Evolutionary conservation across 441 rosid genomes (phyloP).

Genomic region (Populus trichocarpa): DNA sequence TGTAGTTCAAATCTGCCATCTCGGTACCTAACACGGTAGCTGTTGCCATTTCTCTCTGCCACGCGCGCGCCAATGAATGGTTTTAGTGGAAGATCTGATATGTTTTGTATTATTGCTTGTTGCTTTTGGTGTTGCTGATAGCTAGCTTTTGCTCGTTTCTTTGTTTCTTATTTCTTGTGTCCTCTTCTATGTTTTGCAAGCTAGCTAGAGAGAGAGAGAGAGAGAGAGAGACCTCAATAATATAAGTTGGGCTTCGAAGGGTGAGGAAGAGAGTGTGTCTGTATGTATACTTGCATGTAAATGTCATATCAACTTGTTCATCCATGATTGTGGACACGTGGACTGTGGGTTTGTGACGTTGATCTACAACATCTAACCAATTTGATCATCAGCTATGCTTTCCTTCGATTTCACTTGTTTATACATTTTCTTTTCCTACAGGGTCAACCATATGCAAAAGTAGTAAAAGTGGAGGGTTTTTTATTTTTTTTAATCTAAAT

Average conservation of each 20-base stretch:
- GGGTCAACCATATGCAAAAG: too few relatives aligned
- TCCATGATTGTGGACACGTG: constrained; percentile 31
- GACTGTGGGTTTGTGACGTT: constrained; percentile 22
- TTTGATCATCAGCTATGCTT: background rate
- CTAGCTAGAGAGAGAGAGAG: constrained; percentile 20
- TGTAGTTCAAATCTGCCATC: constrained; percentile 44
- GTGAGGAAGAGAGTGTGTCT: background rate
- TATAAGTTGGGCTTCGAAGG: constrained; percentile 29
- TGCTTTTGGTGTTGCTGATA: constrained; percentile 7
- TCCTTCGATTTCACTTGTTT: too few relatives aligned
- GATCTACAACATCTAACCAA: constrained; percentile 7
- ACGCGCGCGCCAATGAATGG: background rate
- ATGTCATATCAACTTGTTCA: constrained; percentile 26
- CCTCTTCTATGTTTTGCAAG: constrained; percentile 23
- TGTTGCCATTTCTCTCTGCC: constrained; percentile 27
- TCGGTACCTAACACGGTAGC: constrained; percentile 13
- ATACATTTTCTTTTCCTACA: too few relatives aligned
- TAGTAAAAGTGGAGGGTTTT: too few relatives aligned
- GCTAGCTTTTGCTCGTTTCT: constrained; percentile 11
- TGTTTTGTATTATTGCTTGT: background rate
- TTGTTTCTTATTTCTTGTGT: constrained; percentile 4
- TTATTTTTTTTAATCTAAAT: too few relatives aligned
- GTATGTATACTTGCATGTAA: constrained; percentile 36
- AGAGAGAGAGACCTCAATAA: constrained; percentile 34
- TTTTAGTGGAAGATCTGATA: background rate